phyloP scores from a whole-genome alignment of 78 protist species.

The Dictyostelium brefeldianum region DNA sequence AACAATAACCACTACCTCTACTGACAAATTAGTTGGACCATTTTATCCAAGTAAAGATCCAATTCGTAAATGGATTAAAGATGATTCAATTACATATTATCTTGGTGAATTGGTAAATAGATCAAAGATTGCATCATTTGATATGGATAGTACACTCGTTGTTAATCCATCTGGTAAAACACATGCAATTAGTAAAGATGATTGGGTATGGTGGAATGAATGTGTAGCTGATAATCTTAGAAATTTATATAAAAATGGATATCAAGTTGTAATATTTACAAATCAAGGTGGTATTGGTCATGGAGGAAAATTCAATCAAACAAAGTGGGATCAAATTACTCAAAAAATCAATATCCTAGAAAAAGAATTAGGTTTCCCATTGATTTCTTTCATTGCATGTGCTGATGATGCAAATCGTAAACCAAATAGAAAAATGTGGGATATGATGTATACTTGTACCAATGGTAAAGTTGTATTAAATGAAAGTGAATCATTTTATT shows the following conservation, averaged over 20 bases:
- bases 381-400: constrained; percentile 28
- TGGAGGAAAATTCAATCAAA: background rate
- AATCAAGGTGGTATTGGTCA: constrained; percentile 54
- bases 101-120: constrained; percentile 4
- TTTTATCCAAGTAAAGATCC: background rate
- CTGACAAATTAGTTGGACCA: too few species aligned
- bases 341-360: constrained; percentile 29
- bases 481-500: background rate
- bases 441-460: background rate
- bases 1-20: too few species aligned
- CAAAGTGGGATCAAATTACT: background rate
- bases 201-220: constrained; percentile 69
- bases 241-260: constrained; percentile 20
- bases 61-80: constrained; percentile 30
- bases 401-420: constrained; percentile 36
- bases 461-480: background rate
- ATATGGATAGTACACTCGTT: constrained; percentile 64
- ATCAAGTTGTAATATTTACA: constrained; percentile 44
- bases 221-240: constrained; percentile 22
- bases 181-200: constrained; percentile 13
- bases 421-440: constrained; percentile 27
- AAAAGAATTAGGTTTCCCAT: constrained; percentile 26
- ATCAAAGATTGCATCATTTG: constrained; percentile 58
- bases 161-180: constrained; percentile 34
- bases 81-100: background rate